Percentiles rank a stretch among this genome's conserved stretches.
Conservation (phyloP, 176 grass and related monocot genomes). For the Juncus inflexus region DNA sequence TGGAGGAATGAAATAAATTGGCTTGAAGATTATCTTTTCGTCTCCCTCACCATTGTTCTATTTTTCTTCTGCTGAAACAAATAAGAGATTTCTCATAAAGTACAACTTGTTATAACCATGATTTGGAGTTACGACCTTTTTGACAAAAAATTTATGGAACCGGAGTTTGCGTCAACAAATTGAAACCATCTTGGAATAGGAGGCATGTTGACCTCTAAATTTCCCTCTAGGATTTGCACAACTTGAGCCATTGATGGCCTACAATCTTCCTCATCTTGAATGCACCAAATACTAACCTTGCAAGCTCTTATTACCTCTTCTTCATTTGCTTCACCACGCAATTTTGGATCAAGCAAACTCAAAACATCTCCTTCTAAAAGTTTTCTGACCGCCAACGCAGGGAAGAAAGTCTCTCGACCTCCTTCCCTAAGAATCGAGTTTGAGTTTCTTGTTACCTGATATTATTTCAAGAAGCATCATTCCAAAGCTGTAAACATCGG, state of each 20-base stretch:
- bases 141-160: constrained; percentile 13
- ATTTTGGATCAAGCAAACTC: constrained; percentile 28
- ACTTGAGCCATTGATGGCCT: constrained; percentile 40
- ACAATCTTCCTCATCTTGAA: constrained; percentile 23
- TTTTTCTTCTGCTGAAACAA: no score
- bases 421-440: neutral
- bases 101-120: no score
- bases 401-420: neutral
- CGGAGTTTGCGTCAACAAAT: constrained; percentile 5
- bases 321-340: constrained; percentile 9
- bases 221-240: constrained; percentile 35
- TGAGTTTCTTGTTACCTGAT: constrained; percentile 32
- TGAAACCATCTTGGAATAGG: constrained; percentile 44
- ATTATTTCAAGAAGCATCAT: constrained; percentile 51
- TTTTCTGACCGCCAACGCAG: constrained; percentile 27
- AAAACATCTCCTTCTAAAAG: constrained; percentile 26
- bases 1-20: no score
- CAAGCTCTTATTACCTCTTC: constrained; percentile 32
- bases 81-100: no score
- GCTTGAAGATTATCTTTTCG: no score
- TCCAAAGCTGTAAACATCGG: constrained; percentile 55
- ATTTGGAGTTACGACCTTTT: no score
- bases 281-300: constrained; percentile 51
- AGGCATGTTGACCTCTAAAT: constrained; percentile 22
- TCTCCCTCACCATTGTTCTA: no score